Evolutionary conservation across 2,329 filamentous ascomycete species (phyloP), one percentile per base, ranked within the genome.

Genomic region (Alternaria conjuncta): DNA sequence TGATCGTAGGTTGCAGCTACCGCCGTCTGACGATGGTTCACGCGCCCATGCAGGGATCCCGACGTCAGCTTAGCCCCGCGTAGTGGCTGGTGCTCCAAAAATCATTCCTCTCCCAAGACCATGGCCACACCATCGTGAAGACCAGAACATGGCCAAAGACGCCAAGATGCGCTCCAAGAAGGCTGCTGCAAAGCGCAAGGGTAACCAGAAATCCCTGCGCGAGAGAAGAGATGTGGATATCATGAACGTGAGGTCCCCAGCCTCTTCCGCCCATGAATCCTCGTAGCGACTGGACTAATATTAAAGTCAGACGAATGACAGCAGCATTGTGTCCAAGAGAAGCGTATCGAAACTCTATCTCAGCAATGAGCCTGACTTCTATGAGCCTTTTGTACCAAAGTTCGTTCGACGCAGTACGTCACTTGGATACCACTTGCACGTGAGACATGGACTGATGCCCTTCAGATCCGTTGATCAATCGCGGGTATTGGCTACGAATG

Each of bases 311-410:
- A 97, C 94, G 61, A 97, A 97, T 78, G 94, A 90, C 77, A 95
- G 92, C 80, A 96, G 92, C 75, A 97, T 97, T 70, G 90, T 94
- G 15, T 97, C 94, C 13, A 97, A 97, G 78, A 86, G 94, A 70
- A 96, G 93, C 72, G 94, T 97, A n/a, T 94, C 97, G 76, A 90
- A 90, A 71, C 84, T 97, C 13, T 97, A 97, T 79, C 90, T 92
- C 75, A 86, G 90, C 15, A 73, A 88, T 65, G 89, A 96, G 73
- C 88, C 91, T 26, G 92, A 96, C 77, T 97, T 92, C 82, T 95
- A 96, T 71, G 90, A 92, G 50, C 90, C 93, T 75, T 97, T 97
- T 79, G 93, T 97, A 32, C 90, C 88, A 70, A 96, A 94, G 78
- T 91, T 92, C 70, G 90, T 93, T 79, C 86, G 93, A 64, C 86